Percentiles rank a stretch among this genome's conserved stretches.
Evolutionary conservation across 257 asterid genomes (phyloP).

Genomic region (Ocimum tenuiflorum): DNA sequence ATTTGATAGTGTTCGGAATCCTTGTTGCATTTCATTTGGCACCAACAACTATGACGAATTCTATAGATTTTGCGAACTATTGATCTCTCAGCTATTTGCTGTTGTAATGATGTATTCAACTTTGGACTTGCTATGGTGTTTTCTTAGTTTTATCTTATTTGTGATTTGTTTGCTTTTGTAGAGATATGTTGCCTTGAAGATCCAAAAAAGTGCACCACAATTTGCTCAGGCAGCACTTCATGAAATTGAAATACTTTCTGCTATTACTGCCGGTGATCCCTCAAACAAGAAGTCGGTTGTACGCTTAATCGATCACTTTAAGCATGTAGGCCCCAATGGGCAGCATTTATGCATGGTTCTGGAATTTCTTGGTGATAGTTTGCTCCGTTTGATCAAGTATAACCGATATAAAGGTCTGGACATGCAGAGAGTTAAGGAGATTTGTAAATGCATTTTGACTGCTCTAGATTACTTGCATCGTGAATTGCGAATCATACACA

Average conservation of each 20-base stretch:
- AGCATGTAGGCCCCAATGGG: slow-evolving; percentile 93
- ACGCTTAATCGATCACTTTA: slow-evolving; percentile 73
- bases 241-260: slow-evolving; percentile 79
- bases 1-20: neutral
- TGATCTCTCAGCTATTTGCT: slow-evolving; percentile 5
- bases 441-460: slow-evolving; percentile 79
- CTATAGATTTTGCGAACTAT: neutral
- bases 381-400: slow-evolving; percentile 65
- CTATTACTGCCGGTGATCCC: slow-evolving; percentile 70
- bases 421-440: slow-evolving; percentile 72
- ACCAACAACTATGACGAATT: neutral
- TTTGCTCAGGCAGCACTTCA: slow-evolving; percentile 93
- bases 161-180: slow-evolving; percentile 19
- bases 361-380: slow-evolving; percentile 94
- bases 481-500: slow-evolving; percentile 68
- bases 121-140: neutral
- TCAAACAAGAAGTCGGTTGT: slow-evolving; percentile 60
- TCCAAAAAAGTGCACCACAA: slow-evolving; percentile 95
- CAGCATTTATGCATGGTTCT: slow-evolving; percentile 97
- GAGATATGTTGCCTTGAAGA: slow-evolving; percentile 91
- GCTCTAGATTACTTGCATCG: slow-evolving; percentile 86
- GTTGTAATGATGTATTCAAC: neutral
- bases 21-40: neutral
- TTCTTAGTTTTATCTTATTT: slow-evolving; percentile 3
- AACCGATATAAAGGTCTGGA: slow-evolving; percentile 79